Evolutionary conservation across 129 eudicot species (phyloP).

Genomic region (Escallonia rubra): DNA sequence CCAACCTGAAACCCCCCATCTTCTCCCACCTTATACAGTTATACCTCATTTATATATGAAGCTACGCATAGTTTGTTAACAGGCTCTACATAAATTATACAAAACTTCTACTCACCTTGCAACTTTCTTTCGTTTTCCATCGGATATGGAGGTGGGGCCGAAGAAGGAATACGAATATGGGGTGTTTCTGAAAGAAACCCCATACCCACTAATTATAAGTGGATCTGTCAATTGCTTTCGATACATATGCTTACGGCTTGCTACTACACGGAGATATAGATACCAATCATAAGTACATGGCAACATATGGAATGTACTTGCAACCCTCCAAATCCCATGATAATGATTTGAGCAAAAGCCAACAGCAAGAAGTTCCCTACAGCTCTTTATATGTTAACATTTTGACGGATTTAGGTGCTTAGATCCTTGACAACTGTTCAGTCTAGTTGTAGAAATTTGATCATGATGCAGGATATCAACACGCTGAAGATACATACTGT

Average conservation of each 20-base stretch:
- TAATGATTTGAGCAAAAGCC: conserved; percentile 6
- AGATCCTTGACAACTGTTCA: conserved; percentile 9
- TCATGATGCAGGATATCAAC: too few relatives aligned
- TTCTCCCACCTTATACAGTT: background rate
- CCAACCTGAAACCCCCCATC: conserved; percentile 19
- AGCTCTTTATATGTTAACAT: background rate
- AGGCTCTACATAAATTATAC: background rate
- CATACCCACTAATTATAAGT: conserved; percentile 17
- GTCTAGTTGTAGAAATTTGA: background rate
- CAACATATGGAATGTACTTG: conserved; percentile 25
- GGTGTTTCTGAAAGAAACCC: conserved; percentile 19
- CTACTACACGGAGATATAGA: background rate
- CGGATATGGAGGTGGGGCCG: conserved; percentile 21
- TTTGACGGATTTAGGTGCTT: background rate
- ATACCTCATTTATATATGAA: too few relatives aligned
- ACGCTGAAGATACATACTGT: too few relatives aligned
- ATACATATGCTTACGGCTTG: background rate
- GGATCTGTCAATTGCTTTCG: conserved; percentile 8
- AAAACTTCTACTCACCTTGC: conserved; percentile 4
- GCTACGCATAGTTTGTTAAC: too few relatives aligned
- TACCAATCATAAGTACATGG: conserved; percentile 25
- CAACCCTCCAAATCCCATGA: conserved; percentile 3
- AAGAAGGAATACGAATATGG: conserved; percentile 18
- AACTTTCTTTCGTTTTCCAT: conserved; percentile 26
- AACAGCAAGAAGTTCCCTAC: background rate